Evolutionary conservation across 495 filamentous ascomycete genomes (phyloP).

Genomic region (Penicillium macrosclerotiorum): DNA sequence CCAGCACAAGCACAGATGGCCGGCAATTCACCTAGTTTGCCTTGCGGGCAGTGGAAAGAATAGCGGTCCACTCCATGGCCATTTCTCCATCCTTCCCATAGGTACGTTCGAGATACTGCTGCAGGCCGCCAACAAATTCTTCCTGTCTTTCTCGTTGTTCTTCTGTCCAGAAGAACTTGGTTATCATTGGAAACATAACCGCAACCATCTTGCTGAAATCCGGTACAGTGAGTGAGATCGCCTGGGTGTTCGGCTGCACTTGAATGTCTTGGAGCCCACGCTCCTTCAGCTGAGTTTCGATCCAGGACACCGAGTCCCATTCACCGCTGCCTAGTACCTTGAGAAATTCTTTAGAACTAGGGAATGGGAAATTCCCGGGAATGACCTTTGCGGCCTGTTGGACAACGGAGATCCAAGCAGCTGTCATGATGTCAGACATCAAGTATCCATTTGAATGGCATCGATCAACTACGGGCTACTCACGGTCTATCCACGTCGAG

Average conservation of each 20-base stretch:
- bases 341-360: slow-evolving; percentile 27
- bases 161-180: slow-evolving; percentile 33
- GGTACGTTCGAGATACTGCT: slow-evolving; percentile 27
- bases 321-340: slow-evolving; percentile 16
- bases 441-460: not conserved
- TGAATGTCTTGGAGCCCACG: slow-evolving; percentile 30
- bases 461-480: slow-evolving; percentile 3
- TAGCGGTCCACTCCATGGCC: slow-evolving; percentile 30
- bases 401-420: slow-evolving; percentile 28
- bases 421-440: slow-evolving; percentile 17
- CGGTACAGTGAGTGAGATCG: slow-evolving; percentile 17
- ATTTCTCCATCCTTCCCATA: slow-evolving; percentile 32
- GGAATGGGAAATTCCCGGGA: slow-evolving; percentile 27
- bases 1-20: no score
- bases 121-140: slow-evolving; percentile 26
- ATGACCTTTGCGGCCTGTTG: slow-evolving; percentile 27
- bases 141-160: slow-evolving; percentile 24
- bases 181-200: slow-evolving; percentile 26
- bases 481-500: slow-evolving; percentile 36
- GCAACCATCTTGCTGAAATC: slow-evolving; percentile 31
- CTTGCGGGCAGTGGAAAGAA: slow-evolving; percentile 36
- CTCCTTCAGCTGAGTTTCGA: slow-evolving; percentile 29
- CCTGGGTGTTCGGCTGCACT: slow-evolving; percentile 19
- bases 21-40: slow-evolving; percentile 3
- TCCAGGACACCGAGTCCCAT: slow-evolving; percentile 32